These are phyloP conservation scores for Colletotrichum coccodes DNA, from an alignment of 2,329 filamentous ascomycete species.

Conservation along the genomic window DNA sequence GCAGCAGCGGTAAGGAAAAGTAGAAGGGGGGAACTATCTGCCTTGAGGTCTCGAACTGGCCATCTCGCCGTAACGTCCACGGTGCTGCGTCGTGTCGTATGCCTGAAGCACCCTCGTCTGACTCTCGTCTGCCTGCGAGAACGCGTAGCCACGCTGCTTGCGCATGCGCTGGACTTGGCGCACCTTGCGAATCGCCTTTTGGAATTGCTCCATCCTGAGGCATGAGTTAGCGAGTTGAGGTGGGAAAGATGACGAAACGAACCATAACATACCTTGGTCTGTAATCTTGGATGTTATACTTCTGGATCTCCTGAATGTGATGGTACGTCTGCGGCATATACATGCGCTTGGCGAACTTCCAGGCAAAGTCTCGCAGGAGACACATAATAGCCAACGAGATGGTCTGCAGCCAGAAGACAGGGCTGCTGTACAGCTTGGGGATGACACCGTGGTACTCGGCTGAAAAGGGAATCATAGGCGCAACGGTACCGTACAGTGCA, in stretches of 20 bases:
- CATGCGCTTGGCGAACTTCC: conserved; percentile 99
- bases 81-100: conserved; percentile 93
- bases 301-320: conserved; percentile 99
- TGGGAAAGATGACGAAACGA: not conserved
- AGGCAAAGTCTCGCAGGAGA: conserved; percentile 87
- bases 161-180: conserved; percentile 98
- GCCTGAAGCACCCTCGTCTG: conserved; percentile 96
- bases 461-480: conserved; percentile 84
- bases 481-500: conserved; percentile 86
- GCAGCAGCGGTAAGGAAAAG: not conserved
- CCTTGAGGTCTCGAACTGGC: conserved; percentile 56
- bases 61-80: conserved; percentile 97
- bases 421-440: conserved; percentile 80
- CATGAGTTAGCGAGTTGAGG: conserved; percentile 28
- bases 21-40: conserved; percentile 4
- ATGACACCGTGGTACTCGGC: conserved; percentile 88
- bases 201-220: conserved; percentile 98
- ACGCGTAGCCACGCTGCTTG: conserved; percentile 98
- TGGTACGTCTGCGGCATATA: conserved; percentile 96
- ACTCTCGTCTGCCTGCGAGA: conserved; percentile 96
- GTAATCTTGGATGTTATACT: conserved; percentile 99
- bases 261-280: conserved; percentile 77
- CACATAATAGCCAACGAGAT: conserved; percentile 83
- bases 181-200: conserved; percentile 98
- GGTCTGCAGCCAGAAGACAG: conserved; percentile 93